phyloP scores from a whole-genome alignment of 2,329 filamentous ascomycete genomes.

The Rhinocladiella mackenziei region DNA sequence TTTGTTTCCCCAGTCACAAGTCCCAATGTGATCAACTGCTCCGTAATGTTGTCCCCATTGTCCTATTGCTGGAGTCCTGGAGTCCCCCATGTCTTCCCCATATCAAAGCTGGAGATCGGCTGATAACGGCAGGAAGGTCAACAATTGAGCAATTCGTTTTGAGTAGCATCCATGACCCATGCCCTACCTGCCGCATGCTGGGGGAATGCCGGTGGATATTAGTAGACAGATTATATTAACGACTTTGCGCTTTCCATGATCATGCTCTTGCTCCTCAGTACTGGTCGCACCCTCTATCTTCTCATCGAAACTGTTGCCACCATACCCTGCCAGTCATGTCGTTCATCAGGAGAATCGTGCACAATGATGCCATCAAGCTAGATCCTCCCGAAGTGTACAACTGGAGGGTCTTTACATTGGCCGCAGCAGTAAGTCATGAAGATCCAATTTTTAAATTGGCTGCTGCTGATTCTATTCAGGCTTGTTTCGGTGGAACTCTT shows the following conservation, averaged over 20 bases:
- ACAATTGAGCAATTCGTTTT: too few species aligned
- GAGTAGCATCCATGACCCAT: too few species aligned
- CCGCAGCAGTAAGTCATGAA: conserved; percentile 54
- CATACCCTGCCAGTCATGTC: conserved; percentile 6
- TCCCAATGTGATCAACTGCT: neutral
- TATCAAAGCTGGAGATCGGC: conserved; percentile 13
- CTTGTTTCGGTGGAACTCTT: conserved; percentile 66
- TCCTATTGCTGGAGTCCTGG: neutral
- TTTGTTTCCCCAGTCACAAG: neutral
- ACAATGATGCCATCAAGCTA: conserved; percentile 66
- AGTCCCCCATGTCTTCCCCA: conserved; percentile 5
- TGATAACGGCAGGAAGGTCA: too few species aligned
- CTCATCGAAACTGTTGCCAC: neutral
- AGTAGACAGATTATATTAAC: too few species aligned
- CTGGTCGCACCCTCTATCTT: neutral
- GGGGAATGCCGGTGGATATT: too few species aligned
- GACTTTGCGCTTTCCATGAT: neutral
- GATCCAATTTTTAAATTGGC: neutral
- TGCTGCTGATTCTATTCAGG: conserved; percentile 30
- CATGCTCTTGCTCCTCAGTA: neutral
- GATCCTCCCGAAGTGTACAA: conserved; percentile 67
- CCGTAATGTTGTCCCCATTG: conserved; percentile 4
- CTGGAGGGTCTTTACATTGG: conserved; percentile 63
- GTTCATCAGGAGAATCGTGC: conserved; percentile 55
- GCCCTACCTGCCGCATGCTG: too few species aligned